Evolutionary conservation across 2,329 filamentous ascomycete species (phyloP), one percentile per base, ranked within the genome.

Genomic region (Stagonosporopsis vannaccii): DNA sequence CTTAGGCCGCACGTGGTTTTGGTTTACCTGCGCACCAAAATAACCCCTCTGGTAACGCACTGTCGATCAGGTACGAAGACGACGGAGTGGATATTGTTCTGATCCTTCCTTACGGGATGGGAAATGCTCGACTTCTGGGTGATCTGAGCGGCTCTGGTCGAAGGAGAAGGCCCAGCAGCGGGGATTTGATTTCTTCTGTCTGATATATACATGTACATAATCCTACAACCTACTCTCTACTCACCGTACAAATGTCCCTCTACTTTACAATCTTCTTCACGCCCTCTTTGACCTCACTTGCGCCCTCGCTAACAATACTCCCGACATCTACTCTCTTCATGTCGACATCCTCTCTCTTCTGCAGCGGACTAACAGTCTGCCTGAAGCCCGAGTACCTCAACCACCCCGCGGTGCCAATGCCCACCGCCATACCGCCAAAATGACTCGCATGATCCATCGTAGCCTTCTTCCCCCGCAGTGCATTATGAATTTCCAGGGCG

Each of bases 381-480:
- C 20, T 40, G 6, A 60, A 72, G 3, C 71, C 72, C 7, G 54
- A 67, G 2, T 56, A 65, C 15, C 65, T 53, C 61, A 75, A n/a
- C 40, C 65, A 70, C 2, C 67, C 69, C 17, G 69, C 74, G 0
- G 66, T 66, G 5, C 46, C 46, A 2, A 68, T 58, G 0, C 74
- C 74, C 0, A 68, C 65, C 4, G 62, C 13, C 53, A 74, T 68
- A 9, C 74, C 74, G 0, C 73, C 74, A 57, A 76, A 69, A 68
- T 77, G 74, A 58, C 69, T 72, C 1, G 71, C 72, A 63, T 77
- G 72, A 37, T 77, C 74, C 62, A 70, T 64, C 0, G 55, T 64
- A 2, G 53, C 48, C 12, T 42, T 53, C 25, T 42, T 61, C 13
- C 35, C 54, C 20, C 39, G 58, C 0, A 63, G 8, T 35, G 70